Percentiles rank a stretch among this genome's conserved stretches.
phyloP scores from a whole-genome alignment of 73 alveolate genomes.

The Paramecium bursaria region DNA sequence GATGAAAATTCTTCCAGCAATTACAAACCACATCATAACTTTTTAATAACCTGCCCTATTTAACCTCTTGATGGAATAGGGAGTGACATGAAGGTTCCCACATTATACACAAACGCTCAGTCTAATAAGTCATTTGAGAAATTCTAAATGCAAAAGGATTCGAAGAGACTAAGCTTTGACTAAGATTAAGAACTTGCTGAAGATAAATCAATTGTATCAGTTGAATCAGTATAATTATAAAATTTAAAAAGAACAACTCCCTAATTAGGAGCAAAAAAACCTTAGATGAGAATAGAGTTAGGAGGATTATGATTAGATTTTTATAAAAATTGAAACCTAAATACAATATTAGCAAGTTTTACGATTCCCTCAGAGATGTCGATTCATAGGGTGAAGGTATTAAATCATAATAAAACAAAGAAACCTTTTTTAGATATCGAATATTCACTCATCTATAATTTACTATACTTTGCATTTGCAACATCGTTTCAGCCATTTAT shows the following conservation, averaged over 20 bases:
- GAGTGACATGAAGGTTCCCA: slow-evolving; percentile 52
- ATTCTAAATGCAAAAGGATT: not conserved
- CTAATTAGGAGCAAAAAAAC: not conserved
- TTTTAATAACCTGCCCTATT: not conserved
- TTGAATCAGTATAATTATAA: no score
- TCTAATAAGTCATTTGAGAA: slow-evolving; percentile 21
- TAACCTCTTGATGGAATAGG: slow-evolving; percentile 18
- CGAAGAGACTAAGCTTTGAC: not conserved
- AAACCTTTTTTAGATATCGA: no score
- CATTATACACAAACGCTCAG: not conserved
- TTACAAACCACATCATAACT: not conserved
- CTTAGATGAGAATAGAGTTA: no score
- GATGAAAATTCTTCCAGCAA: slow-evolving; percentile 26
- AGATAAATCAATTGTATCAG: not conserved
- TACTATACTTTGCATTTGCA: no score
- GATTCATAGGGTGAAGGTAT: no score
- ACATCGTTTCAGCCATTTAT: not conserved
- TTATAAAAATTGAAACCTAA: not conserved
- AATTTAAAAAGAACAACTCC: not conserved
- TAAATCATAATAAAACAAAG: no score
- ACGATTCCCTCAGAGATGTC: no score
- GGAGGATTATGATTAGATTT: not conserved
- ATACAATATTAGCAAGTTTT: no score
- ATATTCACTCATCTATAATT: no score
- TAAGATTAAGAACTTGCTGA: not conserved